Conservation (phyloP, 2,329 filamentous ascomycete species). For the Penicillium psychrosexuale region DNA sequence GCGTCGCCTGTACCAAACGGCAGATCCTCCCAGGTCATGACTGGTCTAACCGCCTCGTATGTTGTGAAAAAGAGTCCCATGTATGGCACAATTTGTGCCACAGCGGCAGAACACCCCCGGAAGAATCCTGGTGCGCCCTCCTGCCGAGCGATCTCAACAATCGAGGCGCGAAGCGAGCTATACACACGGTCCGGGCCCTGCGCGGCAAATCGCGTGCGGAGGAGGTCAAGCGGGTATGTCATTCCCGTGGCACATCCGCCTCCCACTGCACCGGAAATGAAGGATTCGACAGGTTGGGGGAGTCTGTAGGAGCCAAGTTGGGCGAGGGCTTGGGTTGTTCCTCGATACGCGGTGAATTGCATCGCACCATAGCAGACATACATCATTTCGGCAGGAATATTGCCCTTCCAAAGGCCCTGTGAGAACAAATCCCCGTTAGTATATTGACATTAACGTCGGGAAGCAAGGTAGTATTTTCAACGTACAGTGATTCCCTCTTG, state of each 20-base stretch:
- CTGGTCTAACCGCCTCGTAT: slow-evolving; percentile 73
- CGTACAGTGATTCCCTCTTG: slow-evolving; percentile 73
- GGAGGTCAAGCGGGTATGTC: slow-evolving; percentile 90
- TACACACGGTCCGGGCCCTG: slow-evolving; percentile 84
- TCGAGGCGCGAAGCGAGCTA: slow-evolving; percentile 62
- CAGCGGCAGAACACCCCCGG: slow-evolving; percentile 74
- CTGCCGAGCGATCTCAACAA: slow-evolving; percentile 68
- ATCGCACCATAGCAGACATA: slow-evolving; percentile 87
- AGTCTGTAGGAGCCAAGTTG: slow-evolving; percentile 50
- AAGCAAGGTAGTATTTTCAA: background rate
- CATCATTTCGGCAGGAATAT: slow-evolving; percentile 89
- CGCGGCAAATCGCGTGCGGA: slow-evolving; percentile 94
- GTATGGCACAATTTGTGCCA: slow-evolving; percentile 87
- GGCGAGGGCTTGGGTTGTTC: slow-evolving; percentile 65
- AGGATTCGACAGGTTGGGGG: slow-evolving; percentile 69
- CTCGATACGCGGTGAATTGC: slow-evolving; percentile 87
- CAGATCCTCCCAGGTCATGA: slow-evolving; percentile 50
- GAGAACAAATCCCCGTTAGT: background rate
- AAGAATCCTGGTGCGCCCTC: slow-evolving; percentile 84
- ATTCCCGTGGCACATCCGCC: slow-evolving; percentile 76
- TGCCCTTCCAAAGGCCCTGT: slow-evolving; percentile 88
- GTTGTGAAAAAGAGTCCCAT: slow-evolving; percentile 95
- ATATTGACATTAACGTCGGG: background rate
- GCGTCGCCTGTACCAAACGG: slow-evolving; percentile 80
- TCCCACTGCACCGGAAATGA: slow-evolving; percentile 77